Evolutionary conservation across 148 eudicot genomes (phyloP), one percentile per base, ranked within the genome.

Genomic region (Rheum nobile): DNA sequence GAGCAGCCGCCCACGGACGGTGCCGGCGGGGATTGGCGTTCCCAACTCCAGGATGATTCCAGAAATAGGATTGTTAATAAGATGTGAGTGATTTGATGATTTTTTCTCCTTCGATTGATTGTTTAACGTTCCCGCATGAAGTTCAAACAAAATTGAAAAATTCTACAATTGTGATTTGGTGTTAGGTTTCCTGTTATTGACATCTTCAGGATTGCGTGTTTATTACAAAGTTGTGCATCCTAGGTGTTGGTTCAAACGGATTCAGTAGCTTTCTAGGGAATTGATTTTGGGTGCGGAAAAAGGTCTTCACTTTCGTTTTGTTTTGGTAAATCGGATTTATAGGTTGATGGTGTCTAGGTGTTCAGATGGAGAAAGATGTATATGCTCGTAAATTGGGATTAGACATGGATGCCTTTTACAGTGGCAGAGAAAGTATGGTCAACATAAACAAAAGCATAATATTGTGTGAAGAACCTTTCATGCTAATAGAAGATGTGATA

Each of bases 1-100:
- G 75, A 72, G 17, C 70, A 32, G 41, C 75, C 75, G 38, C 17
- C 31, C 29, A 41, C 22, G 48, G 75, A 32, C 17, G 75, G 3
- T 31, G 63, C 55, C 13, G 42, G 63, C 11, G 75, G 31, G 24
- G 75, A 72, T 34, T 72, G 75, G 75, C 75, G 75, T 47, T 5
- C 29, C 19, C 42, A 9, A 44, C 75, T 72, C 22, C 75, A 34
- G 26, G 0, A 28, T 9, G 75, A 72, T 72, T 72, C 61, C 28
- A 48, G 75, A 50, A 4, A 31, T 3, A 19, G 75, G 65, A 72
- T 72, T 52, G 75, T 48, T 11, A 72, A 48, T 21, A 47, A 72
- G 75, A 72, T 72, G 75, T 72, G 44, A 72, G 75, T 32, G 21
- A 52, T 13, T 72, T 34, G 41, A 35, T 31, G 22, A 6, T 4